phyloP scores from a whole-genome alignment of 2,329 filamentous ascomycete species.

The Penicillium sp. region DNA sequence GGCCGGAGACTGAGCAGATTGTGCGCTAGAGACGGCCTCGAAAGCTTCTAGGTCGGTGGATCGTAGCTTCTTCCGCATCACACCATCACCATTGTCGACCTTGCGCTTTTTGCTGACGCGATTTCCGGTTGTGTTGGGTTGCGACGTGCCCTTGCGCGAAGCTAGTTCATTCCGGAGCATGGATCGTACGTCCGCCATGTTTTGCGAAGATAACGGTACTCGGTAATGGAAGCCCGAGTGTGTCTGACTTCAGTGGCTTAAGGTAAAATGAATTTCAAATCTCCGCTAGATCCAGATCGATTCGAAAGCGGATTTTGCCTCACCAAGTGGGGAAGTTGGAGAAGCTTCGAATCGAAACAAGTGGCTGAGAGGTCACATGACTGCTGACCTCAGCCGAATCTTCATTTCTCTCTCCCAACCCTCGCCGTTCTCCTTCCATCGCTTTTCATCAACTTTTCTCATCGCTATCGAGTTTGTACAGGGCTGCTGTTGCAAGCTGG shows the following conservation, averaged over 20 bases:
- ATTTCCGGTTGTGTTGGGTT: constrained; percentile 36
- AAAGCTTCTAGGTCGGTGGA: constrained; percentile 29
- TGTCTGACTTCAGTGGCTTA: not conserved
- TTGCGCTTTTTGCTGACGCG: constrained; percentile 52
- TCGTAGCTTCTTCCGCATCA: constrained; percentile 43
- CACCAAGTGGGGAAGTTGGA: constrained; percentile 22
- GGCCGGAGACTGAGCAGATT: constrained; percentile 17
- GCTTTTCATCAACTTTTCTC: not conserved
- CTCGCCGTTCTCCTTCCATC: constrained; percentile 2
- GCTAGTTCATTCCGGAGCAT: constrained; percentile 72
- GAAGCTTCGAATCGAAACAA: constrained; percentile 17
- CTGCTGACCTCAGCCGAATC: constrained; percentile 3
- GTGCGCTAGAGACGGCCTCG: constrained; percentile 32
- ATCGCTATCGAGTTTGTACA: constrained; percentile 3
- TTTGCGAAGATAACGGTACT: not conserved
- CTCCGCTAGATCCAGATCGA: constrained; percentile 9
- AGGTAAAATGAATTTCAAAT: constrained; percentile 4
- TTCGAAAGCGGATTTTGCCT: constrained; percentile 18
- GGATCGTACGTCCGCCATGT: constrained; percentile 73
- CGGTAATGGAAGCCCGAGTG: not conserved
- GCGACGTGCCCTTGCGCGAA: constrained; percentile 63
- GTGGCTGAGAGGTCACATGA: constrained; percentile 10
- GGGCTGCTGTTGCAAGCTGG: not conserved
- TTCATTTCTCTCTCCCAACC: constrained; percentile 8
- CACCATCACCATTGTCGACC: constrained; percentile 39